phyloP scores from a whole-genome alignment of 1,139 yeast genomes.

The Magnusiomyces magnusii region DNA sequence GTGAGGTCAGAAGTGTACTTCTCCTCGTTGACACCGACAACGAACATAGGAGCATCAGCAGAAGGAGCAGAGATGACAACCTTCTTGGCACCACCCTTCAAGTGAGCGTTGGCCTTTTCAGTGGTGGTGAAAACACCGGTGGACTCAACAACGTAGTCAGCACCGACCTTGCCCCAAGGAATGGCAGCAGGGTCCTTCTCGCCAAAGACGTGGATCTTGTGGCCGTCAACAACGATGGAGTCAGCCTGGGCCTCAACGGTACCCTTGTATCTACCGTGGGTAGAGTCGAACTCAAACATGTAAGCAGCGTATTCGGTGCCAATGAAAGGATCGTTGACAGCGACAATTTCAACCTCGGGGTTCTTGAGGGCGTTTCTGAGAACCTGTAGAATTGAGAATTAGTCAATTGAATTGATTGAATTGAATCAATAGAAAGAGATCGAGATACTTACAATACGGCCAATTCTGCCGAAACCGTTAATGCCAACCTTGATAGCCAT shows the following conservation, averaged over 20 bases:
- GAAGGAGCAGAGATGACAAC: constrained; percentile 87
- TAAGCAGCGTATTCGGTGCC: constrained; percentile 77
- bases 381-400: constrained; percentile 25
- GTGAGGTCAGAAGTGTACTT: too few species aligned
- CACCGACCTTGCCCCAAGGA: constrained; percentile 77
- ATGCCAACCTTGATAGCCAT: constrained; percentile 55
- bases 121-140: constrained; percentile 80
- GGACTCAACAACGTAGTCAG: constrained; percentile 76
- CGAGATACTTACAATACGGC: constrained; percentile 47
- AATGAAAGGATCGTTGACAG: constrained; percentile 80
- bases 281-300: constrained; percentile 85
- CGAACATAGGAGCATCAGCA: constrained; percentile 84
- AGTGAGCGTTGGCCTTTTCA: constrained; percentile 74
- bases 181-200: constrained; percentile 72
- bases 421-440: background rate
- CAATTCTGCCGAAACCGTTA: constrained; percentile 88
- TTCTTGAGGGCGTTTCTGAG: constrained; percentile 67
- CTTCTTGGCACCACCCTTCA: constrained; percentile 84
- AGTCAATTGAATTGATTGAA: background rate
- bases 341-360: constrained; percentile 66
- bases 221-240: constrained; percentile 57
- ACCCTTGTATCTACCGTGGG: constrained; percentile 73
- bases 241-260: constrained; percentile 54
- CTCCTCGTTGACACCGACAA: constrained; percentile 72
- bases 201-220: constrained; percentile 59